A percentile compares a stretch with the other conserved stretches of the same genome.
phyloP scores from a whole-genome alignment of 1,284 basidiomycete genomes.

The Tremellales sp. region DNA sequence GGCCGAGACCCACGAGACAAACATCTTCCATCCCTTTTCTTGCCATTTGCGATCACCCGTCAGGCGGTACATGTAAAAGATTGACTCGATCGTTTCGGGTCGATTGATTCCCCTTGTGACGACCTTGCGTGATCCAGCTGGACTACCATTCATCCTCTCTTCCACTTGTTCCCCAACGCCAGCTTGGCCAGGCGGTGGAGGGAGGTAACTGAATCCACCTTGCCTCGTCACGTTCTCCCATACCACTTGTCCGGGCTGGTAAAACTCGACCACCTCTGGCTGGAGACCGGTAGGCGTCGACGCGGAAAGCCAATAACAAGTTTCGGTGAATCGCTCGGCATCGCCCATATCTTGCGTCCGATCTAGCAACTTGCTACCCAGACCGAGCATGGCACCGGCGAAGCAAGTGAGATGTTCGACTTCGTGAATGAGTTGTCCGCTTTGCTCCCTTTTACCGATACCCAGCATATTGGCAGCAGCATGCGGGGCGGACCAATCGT shows the following conservation, averaged over 20 bases:
- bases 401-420: constrained; percentile 52
- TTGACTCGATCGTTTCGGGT: constrained; percentile 57
- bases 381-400: constrained; percentile 55
- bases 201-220: constrained; percentile 16
- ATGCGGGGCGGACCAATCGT: constrained; percentile 19
- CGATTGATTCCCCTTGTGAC: constrained; percentile 46
- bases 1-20: constrained; percentile 54
- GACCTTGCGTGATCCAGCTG: constrained; percentile 34
- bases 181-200: constrained; percentile 4
- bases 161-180: not conserved
- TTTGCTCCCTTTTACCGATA: constrained; percentile 36
- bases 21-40: constrained; percentile 59
- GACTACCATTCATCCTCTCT: constrained; percentile 35
- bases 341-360: constrained; percentile 49
- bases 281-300: constrained; percentile 48
- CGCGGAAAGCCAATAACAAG: constrained; percentile 54
- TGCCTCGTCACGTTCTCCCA: constrained; percentile 35
- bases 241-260: constrained; percentile 20
- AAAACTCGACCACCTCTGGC: constrained; percentile 48
- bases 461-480: constrained; percentile 35
- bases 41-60: constrained; percentile 57
- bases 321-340: constrained; percentile 49
- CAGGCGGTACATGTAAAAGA: constrained; percentile 54
- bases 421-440: constrained; percentile 24
- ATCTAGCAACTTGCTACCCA: constrained; percentile 52